These are phyloP conservation scores for Erigeron philadelphicus DNA, from an alignment of 140 eudicot species.

Conservation along the genomic window DNA sequence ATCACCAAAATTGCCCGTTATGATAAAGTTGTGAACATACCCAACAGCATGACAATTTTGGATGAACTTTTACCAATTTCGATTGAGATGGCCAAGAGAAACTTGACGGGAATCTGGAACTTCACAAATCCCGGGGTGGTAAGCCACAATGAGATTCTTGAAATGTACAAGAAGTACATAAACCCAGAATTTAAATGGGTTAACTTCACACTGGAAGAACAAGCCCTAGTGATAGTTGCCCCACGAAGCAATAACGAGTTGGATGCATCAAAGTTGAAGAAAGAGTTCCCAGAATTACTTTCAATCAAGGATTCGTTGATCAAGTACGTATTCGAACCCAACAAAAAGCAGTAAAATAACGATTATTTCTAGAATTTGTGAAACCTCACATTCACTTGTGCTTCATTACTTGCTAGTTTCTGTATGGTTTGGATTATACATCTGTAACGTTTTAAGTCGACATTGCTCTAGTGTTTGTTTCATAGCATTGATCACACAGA, in stretches of 20 bases:
- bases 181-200: conserved; percentile 60
- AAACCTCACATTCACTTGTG: conserved; percentile 23
- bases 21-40: conserved; percentile 79
- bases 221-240: conserved; percentile 84
- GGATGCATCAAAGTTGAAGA: conserved; percentile 86
- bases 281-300: conserved; percentile 79
- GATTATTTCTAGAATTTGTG: conserved; percentile 21
- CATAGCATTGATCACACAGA: conserved; percentile 18
- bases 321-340: conserved; percentile 88
- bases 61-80: conserved; percentile 90
- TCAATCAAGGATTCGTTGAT: conserved; percentile 85
- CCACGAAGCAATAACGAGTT: conserved; percentile 87
- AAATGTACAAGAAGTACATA: conserved; percentile 74
- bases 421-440: conserved; percentile 31
- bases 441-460: conserved; percentile 29
- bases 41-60: conserved; percentile 87
- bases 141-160: conserved; percentile 81
- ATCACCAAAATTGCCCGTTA: conserved; percentile 73
- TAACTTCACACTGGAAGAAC: conserved; percentile 90
- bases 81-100: conserved; percentile 86
- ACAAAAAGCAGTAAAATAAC: conserved; percentile 36
- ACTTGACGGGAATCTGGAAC: conserved; percentile 79
- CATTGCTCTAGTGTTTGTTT: conserved; percentile 18
- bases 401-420: conserved; percentile 20
- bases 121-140: conserved; percentile 94